Evolutionary conservation across 768 basidiomycete species (phyloP), one percentile per base, ranked within the genome.

Genomic region (Royoungia palumana): DNA sequence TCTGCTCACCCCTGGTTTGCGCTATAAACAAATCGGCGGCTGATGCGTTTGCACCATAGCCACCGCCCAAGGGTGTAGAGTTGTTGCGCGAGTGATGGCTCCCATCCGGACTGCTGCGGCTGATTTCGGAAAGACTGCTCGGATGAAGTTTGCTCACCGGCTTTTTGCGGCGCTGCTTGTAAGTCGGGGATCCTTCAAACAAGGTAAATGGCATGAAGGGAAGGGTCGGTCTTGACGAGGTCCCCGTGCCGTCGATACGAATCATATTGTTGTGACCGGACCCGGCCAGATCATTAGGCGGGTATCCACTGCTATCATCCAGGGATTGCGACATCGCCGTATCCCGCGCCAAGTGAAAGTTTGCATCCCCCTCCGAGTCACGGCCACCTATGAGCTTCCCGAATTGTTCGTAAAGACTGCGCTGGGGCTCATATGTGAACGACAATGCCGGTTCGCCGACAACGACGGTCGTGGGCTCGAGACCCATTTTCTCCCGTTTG

Each of bases 401-500:
- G 69, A 94, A 94, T 61, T 96, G 93, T 58, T 96, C 93, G 65
- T 87, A 95, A 19, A 96, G 76, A 52, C 83, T 85, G 54, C 86
- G 77, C 58, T 85, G 88, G 12, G 87, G 79, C 63, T 96, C 92
- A 68, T 94, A 96, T 24, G 79, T 81, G 74, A 96, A 95, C 16
- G 88, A 90, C 17, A 83, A 68, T 1, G 92, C 93, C 11, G 94
- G 94, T 68, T 95, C 94, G 46, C 90, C 82, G 8, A 72, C 64
- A 24, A 83, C 72, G 38, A 67, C 76, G 2, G 94, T 95, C 2
- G 94, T 95, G 1, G 93, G 79, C 63, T 93, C 90, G 35, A 80
- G 75, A 1, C 89, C 89, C 75, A 88, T 86, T 70, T 94, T 95
- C 69, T 96, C 94, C 27, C 94, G 82, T 73, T 95, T 96, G 48